Evolutionary conservation across 257 asterid genomes (phyloP), one percentile per base, ranked within the genome.

Genomic region (Anisodus acutangulus): DNA sequence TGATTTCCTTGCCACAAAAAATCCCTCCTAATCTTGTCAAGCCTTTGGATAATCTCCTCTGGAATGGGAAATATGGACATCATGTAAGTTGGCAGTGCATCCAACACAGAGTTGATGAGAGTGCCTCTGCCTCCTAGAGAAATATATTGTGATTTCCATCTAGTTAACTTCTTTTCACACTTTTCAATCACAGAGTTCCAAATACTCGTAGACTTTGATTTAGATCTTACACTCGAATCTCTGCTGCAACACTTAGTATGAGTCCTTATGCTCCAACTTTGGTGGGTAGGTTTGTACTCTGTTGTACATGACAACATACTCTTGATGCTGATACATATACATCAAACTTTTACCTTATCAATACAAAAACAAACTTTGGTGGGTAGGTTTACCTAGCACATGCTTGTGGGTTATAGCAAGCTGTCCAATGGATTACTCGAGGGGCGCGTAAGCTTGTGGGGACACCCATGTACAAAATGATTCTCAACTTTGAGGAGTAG

Each of bases 401-500:
- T 71, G 79, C 16, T 71, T 71, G 79, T 71, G 37, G 79, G 35
- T 70, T 70, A 16, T 70, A 43, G 79, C 57, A 9, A 70, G 17
- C 35, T n/a, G 39, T 26, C 8, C 37, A 9, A 57, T 71, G 79
- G 17, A 71, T 71, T 71, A 71, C 39, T 71, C 10, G 15, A 45
- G 79, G 35, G 58, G 39, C 17, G 37, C 8, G 5, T n/a, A 45
- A n/a, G 79, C 17, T 71, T 45, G 58, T 71, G 10, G 6, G 58
- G 9, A 43, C 2, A 45, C 39, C 58, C n/a, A 45, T 63, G 41
- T n/a, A 49, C 54, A 71, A n/a, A 71, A 71, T 71, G 39, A 49
- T 45, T 71, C 79, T 70, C 79, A 70, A 70, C 79, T 70, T 70
- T 70, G 16, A 70, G 37, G 55, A 70, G 79, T 43, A 43, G 53